These are phyloP conservation scores for Halenospora varia DNA, from an alignment of 495 filamentous ascomycete genomes.

Conservation along the genomic window DNA sequence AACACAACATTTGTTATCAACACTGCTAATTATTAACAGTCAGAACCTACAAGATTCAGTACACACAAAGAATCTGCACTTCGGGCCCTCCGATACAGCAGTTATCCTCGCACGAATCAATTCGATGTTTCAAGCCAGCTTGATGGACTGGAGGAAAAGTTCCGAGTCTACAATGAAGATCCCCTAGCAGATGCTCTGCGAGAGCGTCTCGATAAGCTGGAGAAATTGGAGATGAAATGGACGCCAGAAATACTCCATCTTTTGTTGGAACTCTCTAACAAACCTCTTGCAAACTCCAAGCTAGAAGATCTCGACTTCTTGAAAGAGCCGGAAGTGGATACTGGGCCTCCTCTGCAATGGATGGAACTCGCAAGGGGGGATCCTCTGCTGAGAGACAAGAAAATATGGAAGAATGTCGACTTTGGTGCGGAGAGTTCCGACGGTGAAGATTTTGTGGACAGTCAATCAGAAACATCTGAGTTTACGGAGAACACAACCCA, in stretches of 20 bases:
- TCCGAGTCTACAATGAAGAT: slow-evolving; percentile 72
- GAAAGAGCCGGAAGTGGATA: slow-evolving; percentile 35
- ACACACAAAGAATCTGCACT: slow-evolving; percentile 44
- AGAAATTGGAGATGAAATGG: slow-evolving; percentile 49
- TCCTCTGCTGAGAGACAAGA: slow-evolving; percentile 61
- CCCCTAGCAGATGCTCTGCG: slow-evolving; percentile 73
- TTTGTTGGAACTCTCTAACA: slow-evolving; percentile 75
- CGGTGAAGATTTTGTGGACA: slow-evolving; percentile 43
- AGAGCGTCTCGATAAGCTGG: slow-evolving; percentile 56
- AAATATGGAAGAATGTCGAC: slow-evolving; percentile 75
- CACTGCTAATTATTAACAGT: slow-evolving; percentile 25
- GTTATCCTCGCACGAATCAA: slow-evolving; percentile 75
- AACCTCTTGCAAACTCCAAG: slow-evolving; percentile 65
- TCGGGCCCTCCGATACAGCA: slow-evolving; percentile 52
- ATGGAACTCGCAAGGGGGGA: slow-evolving; percentile 70
- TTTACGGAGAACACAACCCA: slow-evolving; percentile 11
- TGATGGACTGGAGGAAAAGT: slow-evolving; percentile 84
- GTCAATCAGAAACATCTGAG: slow-evolving; percentile 16
- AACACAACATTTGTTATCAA: neutral
- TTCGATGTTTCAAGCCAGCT: slow-evolving; percentile 75
- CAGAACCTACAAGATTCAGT: slow-evolving; percentile 43
- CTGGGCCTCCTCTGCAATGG: slow-evolving; percentile 59
- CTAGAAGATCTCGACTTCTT: slow-evolving; percentile 57
- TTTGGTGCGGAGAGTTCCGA: slow-evolving; percentile 65
- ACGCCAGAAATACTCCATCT: slow-evolving; percentile 77